These are phyloP conservation scores for Cornus kousa DNA, from an alignment of 148 eudicot species.

Conservation along the genomic window DNA sequence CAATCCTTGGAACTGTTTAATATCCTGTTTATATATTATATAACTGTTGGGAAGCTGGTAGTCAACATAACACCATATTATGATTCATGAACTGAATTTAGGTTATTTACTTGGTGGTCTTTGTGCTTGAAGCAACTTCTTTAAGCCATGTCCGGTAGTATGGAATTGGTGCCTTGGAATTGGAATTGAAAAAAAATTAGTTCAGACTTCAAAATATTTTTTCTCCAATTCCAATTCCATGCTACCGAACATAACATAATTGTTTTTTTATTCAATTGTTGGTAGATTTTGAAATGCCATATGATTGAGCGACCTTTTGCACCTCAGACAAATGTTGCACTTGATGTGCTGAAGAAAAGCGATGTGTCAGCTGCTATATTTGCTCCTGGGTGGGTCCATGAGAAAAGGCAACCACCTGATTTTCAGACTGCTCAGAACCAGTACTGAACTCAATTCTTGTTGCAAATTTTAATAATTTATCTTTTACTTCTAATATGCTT, in stretches of 20 bases:
- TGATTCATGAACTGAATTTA: neutral
- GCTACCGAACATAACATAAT: no score
- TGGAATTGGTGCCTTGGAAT: no score
- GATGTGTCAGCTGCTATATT: slow-evolving; percentile 91
- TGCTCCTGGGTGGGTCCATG: slow-evolving; percentile 98
- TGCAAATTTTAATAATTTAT: neutral
- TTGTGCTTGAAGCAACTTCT: neutral
- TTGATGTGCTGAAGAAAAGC: slow-evolving; percentile 64
- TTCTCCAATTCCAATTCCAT: no score
- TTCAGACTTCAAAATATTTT: no score
- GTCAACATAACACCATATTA: neutral
- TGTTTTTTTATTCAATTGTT: neutral
- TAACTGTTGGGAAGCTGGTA: neutral
- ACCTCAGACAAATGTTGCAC: slow-evolving; percentile 76
- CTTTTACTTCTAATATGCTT: neutral
- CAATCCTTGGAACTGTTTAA: neutral
- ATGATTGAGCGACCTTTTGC: slow-evolving; percentile 7
- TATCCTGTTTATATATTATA: no score
- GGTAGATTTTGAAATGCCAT: neutral
- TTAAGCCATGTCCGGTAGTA: no score
- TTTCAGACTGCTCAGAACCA: slow-evolving; percentile 90
- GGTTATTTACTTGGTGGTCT: neutral
- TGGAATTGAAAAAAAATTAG: no score
- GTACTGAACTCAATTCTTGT: slow-evolving; percentile 32
- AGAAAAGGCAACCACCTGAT: slow-evolving; percentile 79